Evolutionary conservation across 169 alveolate species (phyloP), one percentile per base, ranked within the genome.

Genomic region (Perkinsus marinus): DNA sequence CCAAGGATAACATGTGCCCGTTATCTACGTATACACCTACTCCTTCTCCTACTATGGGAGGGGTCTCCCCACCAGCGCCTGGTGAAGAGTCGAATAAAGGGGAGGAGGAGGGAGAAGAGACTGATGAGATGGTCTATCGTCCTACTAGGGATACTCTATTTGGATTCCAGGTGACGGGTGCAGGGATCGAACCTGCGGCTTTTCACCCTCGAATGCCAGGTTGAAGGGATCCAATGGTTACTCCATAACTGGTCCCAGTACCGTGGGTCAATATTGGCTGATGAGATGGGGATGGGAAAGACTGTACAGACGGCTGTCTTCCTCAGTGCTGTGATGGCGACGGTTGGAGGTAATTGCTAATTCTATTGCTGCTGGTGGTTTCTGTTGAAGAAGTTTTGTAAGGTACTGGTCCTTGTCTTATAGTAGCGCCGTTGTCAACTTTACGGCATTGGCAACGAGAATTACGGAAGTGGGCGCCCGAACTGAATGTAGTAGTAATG

Each of bases 281-380:
- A 90, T 39, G 92, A 90, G 90, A 90, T 90, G 92, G 92, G 92
- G 0, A 38, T 90, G 47, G 92, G 92, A 10, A 90, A 90, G 43
- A 90, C 89, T 0, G 39, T 30, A 16, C 92, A 90, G 92, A 57
- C 79, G 3, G 79, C 79, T 2, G 79, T 57, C 5, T 57, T 57
- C 79, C 79, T 57, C 36, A n/a, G 89, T 19, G 43, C 92, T 7
- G 79, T 57, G 26, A 57, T 57, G 79, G 22, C 36, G 3, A 57
- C 79, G 36, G 79, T 57, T 57, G 79, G 79, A 19, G 79, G 79
- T 57, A 16, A 10, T 41, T 10, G 10, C 46, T 3, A 10, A 10
- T 30, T 57, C 79, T 26, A 7, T 26, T 57, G 5, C 22, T 57
- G 79, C 79, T 26, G 79, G 68, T 43, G n/a, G n/a, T 43, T 9